phyloP scores from a whole-genome alignment of 345 rosid genomes.

The Hibiscus tridactylites region DNA sequence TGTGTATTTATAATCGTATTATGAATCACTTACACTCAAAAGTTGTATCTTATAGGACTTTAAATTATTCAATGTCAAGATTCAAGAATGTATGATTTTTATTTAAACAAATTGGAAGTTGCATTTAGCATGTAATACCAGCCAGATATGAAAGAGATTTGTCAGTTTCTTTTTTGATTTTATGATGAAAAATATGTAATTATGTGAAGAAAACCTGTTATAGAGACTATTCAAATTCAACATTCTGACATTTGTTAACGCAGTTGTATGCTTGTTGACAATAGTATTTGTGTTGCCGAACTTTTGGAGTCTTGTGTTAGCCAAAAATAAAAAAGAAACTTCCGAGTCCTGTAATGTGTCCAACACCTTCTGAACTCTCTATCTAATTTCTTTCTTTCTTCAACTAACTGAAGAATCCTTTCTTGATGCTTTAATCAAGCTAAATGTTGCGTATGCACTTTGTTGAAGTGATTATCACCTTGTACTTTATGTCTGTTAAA shows the following conservation, averaged over 20 bases:
- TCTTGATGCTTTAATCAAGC: background rate
- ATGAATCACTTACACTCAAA: background rate
- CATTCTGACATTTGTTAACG: background rate
- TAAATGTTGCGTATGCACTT: background rate
- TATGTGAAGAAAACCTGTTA: background rate
- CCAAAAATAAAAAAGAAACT: too few species aligned
- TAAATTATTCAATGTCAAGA: too few species aligned
- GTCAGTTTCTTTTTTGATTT: background rate
- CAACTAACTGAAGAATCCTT: background rate
- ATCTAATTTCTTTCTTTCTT: background rate
- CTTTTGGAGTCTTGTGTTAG: background rate
- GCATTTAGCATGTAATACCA: background rate
- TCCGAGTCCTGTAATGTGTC: background rate
- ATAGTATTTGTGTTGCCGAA: too few species aligned
- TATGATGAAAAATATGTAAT: background rate
- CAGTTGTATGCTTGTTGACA: too few species aligned
- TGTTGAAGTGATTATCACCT: slow-evolving; percentile 5
- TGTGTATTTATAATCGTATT: background rate
- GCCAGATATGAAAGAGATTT: background rate
- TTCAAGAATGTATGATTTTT: background rate
- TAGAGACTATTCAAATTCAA: background rate
- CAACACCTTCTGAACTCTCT: background rate
- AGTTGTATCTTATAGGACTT: background rate
- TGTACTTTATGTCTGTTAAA: slow-evolving; percentile 28
- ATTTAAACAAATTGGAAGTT: background rate